Evolutionary conservation across 805 yeast species (phyloP), one percentile per base, ranked within the genome.

Genomic region (Scheffersomyces amazonensis): DNA sequence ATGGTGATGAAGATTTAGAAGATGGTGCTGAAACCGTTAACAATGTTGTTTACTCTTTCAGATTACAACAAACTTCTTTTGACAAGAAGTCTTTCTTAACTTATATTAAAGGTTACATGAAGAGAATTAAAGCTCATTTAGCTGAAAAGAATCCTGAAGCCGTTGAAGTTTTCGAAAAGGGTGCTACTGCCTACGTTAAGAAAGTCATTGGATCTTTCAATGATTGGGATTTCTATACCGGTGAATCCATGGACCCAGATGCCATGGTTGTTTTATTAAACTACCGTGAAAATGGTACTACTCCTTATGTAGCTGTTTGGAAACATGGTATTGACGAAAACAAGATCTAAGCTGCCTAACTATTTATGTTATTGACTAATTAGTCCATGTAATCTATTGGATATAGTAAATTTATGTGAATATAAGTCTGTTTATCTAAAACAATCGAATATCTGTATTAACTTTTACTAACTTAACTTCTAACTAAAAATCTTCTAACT

Each of bases 181-280:
- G 98, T 70, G 99, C 99, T 58, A 78, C 82, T 57, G 73, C 87
- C 58, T 93, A 90, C 81, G 95, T 87, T 73, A 93, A 93, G 87
- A 93, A 93, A 81, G 84, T 93, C 54, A 71, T 93, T 60, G 85
- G 82, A 62, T 84, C 90, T 72, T 93, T 93, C 93, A 85, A 84
- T 67, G 99, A 93, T 82, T 93, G 95, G 95, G 99, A 93, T 68
- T 93, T 93, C 81, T 93, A 74, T 90, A 91, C 96, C 56, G 98
- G 99, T 80, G 98, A 91, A 79, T 86, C 96, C 66, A 93, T 93
- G 99, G 97, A 93, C 82, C 99, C 99, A 71, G 99, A 93, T 74
- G 99, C 84, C 57, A 93, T 93, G 99, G 75, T 93, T 65, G 88
- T 89, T 56, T 81, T 93, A 71, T 86, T 93, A 74, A 93, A 93